Evolutionary conservation across 1,284 basidiomycete genomes (phyloP), one percentile per base, ranked within the genome.

Genomic region (Phellopilus nigrolimitatus): DNA sequence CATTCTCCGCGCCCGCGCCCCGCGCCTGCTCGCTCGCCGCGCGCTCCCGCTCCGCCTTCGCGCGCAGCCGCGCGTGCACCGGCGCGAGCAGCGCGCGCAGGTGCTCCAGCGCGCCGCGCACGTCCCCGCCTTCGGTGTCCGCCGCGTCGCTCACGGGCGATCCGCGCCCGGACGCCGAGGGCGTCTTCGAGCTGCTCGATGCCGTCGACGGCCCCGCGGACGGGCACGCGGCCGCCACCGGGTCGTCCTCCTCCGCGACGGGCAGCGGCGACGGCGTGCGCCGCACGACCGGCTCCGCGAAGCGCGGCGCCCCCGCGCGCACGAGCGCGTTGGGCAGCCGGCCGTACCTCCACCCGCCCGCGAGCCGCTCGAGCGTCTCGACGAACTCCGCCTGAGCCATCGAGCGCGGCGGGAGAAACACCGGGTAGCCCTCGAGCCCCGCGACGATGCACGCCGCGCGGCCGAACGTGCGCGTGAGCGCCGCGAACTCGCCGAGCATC

Each of bases 331-430:
- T 34, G 6, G 48, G 15, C 31, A 55, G 25, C 31, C 28, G 40
- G 12, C 48, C 53, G 24, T 47, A 55, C 43, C 42, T 73, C 85
- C 85, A 90, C 1, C 87, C 82, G 21, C 72, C 67, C 0, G 85
- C 81, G 36, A 91, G 76, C 5, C 88, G 76, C 59, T 91, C 88
- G 49, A 91, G 71, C 7, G 87, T 72, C 63, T 91, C 89, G 49
- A 88, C 68, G 59, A 90, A 91, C 66, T 91, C 88, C 8, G 88
- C 87, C 61, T 91, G 88, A 0, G 84, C 81, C 82, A 91, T 88
- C 12, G 86, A 89, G 25, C 89, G 73, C 8, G 89, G 86, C 4
- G 87, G 85, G 0, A 89, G 70, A 65, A 92, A 92, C 31, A 92
- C 74, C 9, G 89, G 89, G 65, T 88, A 91, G 0, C 86, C 88